Conservation (phyloP, 768 basidiomycete species). For the Xerocomellus intermedius region DNA sequence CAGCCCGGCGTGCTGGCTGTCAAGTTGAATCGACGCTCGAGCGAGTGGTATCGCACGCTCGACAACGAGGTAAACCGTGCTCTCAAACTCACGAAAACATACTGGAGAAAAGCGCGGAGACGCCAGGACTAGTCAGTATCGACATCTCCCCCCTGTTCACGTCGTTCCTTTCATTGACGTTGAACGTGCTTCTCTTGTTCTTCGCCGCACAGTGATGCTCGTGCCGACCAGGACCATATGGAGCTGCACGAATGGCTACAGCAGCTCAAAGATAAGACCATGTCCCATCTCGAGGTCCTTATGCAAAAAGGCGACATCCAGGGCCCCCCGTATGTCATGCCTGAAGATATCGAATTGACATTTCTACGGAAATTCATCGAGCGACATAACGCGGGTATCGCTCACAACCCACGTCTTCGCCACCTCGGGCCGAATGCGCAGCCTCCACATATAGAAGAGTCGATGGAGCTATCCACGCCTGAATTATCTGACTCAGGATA, state of each 20-base stretch:
- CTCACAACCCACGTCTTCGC: conserved; percentile 79
- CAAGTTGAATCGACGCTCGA: conserved; percentile 68
- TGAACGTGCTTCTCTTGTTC: not conserved
- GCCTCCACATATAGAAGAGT: conserved; percentile 33
- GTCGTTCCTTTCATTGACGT: conserved; percentile 5
- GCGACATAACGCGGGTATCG: conserved; percentile 68
- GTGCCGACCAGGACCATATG: conserved; percentile 88
- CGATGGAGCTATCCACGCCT: conserved; percentile 35
- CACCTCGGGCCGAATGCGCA: conserved; percentile 40
- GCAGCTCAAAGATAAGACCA: conserved; percentile 84
- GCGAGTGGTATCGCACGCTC: conserved; percentile 80
- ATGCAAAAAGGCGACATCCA: conserved; percentile 89
- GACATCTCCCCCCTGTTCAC: not conserved
- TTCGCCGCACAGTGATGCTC: conserved; percentile 47
- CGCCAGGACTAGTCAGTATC: conserved; percentile 63
- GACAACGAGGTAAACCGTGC: conserved; percentile 78
- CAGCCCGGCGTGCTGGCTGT: conserved; percentile 82
- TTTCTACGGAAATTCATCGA: conserved; percentile 84
- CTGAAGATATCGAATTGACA: conserved; percentile 71
- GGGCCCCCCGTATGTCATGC: conserved; percentile 79
- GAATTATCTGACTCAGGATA: conserved; percentile 36
- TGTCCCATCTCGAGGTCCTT: conserved; percentile 82
- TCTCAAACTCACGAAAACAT: conserved; percentile 81
- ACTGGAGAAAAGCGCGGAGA: conserved; percentile 79
- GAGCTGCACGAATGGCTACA: conserved; percentile 86